phyloP scores from a whole-genome alignment of 2,329 filamentous ascomycete genomes.

The Claviceps spartinae region DNA sequence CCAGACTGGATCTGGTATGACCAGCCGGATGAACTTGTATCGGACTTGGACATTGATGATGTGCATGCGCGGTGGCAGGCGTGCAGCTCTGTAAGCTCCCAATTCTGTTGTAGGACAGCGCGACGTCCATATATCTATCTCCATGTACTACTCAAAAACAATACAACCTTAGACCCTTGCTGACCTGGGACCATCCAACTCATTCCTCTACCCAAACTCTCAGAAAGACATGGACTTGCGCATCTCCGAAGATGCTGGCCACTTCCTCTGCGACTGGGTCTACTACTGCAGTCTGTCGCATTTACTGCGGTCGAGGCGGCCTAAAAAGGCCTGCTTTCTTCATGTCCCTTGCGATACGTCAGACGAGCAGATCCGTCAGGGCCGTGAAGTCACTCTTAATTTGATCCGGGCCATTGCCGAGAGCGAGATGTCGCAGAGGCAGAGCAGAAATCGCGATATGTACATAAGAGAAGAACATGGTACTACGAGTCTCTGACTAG shows the following conservation, averaged over 20 bases:
- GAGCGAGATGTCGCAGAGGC: slow-evolving; percentile 24
- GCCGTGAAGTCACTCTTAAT: slow-evolving; percentile 38
- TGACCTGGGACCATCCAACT: background rate
- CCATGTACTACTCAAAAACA: no score
- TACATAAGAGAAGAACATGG: background rate
- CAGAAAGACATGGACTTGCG: slow-evolving; percentile 34
- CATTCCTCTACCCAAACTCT: background rate
- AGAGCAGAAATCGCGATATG: background rate
- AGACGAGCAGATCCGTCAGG: slow-evolving; percentile 31
- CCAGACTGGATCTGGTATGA: slow-evolving; percentile 40
- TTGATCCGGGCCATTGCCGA: slow-evolving; percentile 45
- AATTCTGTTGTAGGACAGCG: background rate
- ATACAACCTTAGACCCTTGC: background rate
- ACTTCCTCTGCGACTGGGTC: slow-evolving; percentile 67
- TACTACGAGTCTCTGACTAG: background rate
- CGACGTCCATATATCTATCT: no score
- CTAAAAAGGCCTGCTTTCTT: slow-evolving; percentile 49
- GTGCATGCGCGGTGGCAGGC: slow-evolving; percentile 42
- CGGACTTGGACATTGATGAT: slow-evolving; percentile 43
- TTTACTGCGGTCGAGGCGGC: slow-evolving; percentile 31
- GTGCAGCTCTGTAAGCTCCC: slow-evolving; percentile 31
- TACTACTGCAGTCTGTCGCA: slow-evolving; percentile 56
- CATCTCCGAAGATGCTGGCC: slow-evolving; percentile 56
- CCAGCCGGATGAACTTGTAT: slow-evolving; percentile 40
- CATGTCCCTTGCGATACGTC: slow-evolving; percentile 54